Percentiles rank a stretch among this genome's conserved stretches.
These are phyloP conservation scores for Poa pratensis DNA, from an alignment of 176 grass and related monocot genomes.

Conservation along the genomic window DNA sequence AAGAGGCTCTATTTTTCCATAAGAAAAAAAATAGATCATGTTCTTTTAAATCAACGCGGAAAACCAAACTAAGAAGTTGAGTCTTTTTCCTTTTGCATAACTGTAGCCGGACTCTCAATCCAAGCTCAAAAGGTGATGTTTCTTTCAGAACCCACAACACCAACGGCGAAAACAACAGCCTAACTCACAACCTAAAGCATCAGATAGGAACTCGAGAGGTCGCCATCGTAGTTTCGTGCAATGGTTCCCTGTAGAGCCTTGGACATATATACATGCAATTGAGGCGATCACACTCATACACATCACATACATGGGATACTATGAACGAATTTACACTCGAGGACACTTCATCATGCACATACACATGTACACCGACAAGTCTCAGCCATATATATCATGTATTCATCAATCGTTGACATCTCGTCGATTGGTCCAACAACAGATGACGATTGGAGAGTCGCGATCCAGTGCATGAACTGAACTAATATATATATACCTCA, in stretches of 20 bases:
- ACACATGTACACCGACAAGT: background rate
- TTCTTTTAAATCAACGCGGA: background rate
- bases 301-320: background rate
- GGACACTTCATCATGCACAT: background rate
- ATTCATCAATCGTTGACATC: background rate
- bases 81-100: background rate
- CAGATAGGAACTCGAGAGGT: conserved; percentile 26
- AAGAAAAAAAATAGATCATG: background rate
- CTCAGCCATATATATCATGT: background rate
- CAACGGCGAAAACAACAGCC: conserved; percentile 36
- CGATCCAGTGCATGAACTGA: background rate
- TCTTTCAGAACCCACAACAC: conserved; percentile 33
- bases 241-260: conserved; percentile 18
- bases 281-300: conserved; percentile 1
- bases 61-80: conserved; percentile 26
- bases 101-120: background rate
- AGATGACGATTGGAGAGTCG: background rate
- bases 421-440: background rate
- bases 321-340: background rate
- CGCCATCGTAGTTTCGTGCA: conserved; percentile 27
- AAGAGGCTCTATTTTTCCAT: background rate
- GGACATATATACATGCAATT: background rate
- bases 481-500: background rate
- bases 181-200: conserved; percentile 35
- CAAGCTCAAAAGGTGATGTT: conserved; percentile 25